Conservation (phyloP, 768 basidiomycete species). For the Holtermanniella nyarrowii region DNA sequence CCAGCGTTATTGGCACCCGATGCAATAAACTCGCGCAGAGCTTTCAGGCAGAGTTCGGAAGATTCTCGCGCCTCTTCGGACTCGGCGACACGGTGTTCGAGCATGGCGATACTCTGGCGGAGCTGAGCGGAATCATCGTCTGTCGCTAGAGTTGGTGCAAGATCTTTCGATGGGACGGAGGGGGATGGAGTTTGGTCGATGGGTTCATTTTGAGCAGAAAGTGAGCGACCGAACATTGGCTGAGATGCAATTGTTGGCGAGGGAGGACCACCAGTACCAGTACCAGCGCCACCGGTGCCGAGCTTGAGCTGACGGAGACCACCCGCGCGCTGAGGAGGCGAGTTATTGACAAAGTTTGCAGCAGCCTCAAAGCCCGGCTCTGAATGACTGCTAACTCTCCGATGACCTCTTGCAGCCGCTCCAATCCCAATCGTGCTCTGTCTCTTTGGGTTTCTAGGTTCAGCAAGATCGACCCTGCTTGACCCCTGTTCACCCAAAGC, state of each 20-base stretch:
- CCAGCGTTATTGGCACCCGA: neutral
- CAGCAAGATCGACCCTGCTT: neutral
- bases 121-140: conserved; percentile 27
- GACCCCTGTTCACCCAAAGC: neutral
- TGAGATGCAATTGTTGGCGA: conserved; percentile 1
- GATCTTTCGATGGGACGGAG: neutral
- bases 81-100: conserved; percentile 62
- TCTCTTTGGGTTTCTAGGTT: conserved; percentile 18
- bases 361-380: conserved; percentile 12
- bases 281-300: conserved; percentile 3
- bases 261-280: neutral
- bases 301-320: conserved; percentile 34
- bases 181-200: neutral
- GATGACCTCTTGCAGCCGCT: conserved; percentile 9
- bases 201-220: neutral
- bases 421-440: conserved; percentile 19
- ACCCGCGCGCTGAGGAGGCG: conserved; percentile 2
- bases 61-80: conserved; percentile 76
- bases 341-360: conserved; percentile 5
- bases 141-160: neutral
- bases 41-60: conserved; percentile 71
- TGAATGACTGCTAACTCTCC: conserved; percentile 21
- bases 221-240: neutral
- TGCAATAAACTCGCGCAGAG: conserved; percentile 57
- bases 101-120: conserved; percentile 51